phyloP scores from a whole-genome alignment of 208 protist species.

The Leishmania tropica region DNA sequence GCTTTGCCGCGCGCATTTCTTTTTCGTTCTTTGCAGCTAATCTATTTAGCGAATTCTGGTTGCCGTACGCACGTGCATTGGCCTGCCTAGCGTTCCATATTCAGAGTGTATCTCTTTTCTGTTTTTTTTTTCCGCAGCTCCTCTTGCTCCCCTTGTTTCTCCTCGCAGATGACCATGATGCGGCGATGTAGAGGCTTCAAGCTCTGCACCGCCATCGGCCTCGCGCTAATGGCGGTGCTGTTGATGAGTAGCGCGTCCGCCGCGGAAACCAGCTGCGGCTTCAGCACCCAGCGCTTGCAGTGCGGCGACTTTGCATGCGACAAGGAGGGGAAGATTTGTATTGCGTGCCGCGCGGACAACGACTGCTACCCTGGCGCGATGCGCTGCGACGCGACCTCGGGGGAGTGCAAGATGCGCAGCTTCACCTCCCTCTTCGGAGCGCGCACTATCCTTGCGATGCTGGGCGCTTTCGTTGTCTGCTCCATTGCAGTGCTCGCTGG shows the following conservation, averaged over 20 bases:
- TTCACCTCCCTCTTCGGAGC: slow-evolving; percentile 37
- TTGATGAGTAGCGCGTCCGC: slow-evolving; percentile 7
- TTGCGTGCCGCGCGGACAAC: slow-evolving; percentile 39
- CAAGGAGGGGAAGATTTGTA: slow-evolving; percentile 39
- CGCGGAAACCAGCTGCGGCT: slow-evolving; percentile 38
- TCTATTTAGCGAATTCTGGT: not conserved
- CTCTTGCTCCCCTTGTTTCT: not conserved
- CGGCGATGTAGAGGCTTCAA: not conserved
- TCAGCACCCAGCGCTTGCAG: slow-evolving; percentile 66
- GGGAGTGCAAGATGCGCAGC: slow-evolving; percentile 50
- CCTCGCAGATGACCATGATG: slow-evolving; percentile 2
- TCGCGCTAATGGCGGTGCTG: slow-evolving; percentile 10
- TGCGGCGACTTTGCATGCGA: slow-evolving; percentile 69
- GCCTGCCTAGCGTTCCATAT: not conserved
- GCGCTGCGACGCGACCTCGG: slow-evolving; percentile 36
- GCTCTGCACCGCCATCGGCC: slow-evolving; percentile 1
- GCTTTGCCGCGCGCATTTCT: not conserved
- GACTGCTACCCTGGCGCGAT: slow-evolving; percentile 75
- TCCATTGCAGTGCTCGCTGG: slow-evolving; percentile 79
- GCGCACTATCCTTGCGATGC: slow-evolving; percentile 45
- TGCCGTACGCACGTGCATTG: not conserved
- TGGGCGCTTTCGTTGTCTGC: slow-evolving; percentile 57
- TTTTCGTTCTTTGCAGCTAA: not conserved
- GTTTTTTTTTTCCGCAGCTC: not conserved
- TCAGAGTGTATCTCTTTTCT: not conserved